phyloP scores from a whole-genome alignment of 306 rosid genomes.

The Mucuna pruriens region DNA sequence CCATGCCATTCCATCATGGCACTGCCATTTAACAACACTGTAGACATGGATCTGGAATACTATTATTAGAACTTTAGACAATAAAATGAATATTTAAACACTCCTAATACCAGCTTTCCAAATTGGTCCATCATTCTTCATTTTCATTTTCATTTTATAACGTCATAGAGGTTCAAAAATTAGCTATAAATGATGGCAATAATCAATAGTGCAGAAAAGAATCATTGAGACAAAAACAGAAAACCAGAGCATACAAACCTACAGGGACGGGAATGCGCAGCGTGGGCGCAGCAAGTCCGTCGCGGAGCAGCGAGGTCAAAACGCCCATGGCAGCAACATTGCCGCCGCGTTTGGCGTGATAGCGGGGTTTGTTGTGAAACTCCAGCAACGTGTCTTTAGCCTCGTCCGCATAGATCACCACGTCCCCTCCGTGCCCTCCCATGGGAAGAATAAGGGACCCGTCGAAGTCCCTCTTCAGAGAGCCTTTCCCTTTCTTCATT shows the following conservation, averaged over 20 bases:
- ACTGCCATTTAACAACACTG: too few relatives aligned
- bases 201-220: neutral
- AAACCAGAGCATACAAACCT: conserved; percentile 64
- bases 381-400: conserved; percentile 68
- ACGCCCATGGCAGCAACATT: conserved; percentile 88
- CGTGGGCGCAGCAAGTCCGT: conserved; percentile 69
- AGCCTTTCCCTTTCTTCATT: conserved; percentile 54
- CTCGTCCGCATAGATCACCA: conserved; percentile 84
- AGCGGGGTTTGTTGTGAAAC: conserved; percentile 59
- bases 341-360: conserved; percentile 82
- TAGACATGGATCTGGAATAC: too few relatives aligned
- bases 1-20: too few relatives aligned
- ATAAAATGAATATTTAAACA: neutral
- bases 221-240: neutral
- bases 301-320: conserved; percentile 62
- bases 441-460: conserved; percentile 78
- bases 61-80: neutral
- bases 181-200: neutral
- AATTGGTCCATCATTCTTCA: neutral
- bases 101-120: neutral
- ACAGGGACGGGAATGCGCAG: conserved; percentile 93
- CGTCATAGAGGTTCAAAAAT: neutral
- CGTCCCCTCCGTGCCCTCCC: conserved; percentile 94
- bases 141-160: neutral
- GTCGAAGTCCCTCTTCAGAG: conserved; percentile 78